Percentiles rank a stretch among this genome's conserved stretches.
phyloP scores from a whole-genome alignment of 345 rosid species.

The Bruguiera sexangula region DNA sequence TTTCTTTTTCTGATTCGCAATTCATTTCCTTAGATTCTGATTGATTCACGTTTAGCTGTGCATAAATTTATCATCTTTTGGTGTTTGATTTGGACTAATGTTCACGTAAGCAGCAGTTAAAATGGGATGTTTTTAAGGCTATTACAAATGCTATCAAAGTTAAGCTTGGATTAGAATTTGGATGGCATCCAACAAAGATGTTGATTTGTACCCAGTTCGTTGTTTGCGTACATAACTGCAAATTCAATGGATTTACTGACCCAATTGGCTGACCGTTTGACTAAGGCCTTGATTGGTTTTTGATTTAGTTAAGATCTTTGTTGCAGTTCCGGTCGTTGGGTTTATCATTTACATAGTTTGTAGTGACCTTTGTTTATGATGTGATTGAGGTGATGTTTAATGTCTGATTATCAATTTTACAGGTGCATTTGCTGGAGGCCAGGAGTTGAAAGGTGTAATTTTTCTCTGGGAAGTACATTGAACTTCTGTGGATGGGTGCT shows the following conservation, averaged over 20 bases:
- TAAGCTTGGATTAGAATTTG: neutral
- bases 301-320: too few relatives aligned
- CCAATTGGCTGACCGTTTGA: too few relatives aligned
- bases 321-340: neutral
- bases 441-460: neutral
- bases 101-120: neutral
- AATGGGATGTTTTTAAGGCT: neutral
- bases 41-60: neutral
- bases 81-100: neutral
- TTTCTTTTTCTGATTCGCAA: slow-evolving; percentile 8
- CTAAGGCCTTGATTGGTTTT: too few relatives aligned
- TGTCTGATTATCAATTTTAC: neutral
- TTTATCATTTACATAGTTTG: neutral
- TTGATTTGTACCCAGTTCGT: neutral
- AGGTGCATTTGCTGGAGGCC: neutral
- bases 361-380: neutral
- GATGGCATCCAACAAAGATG: neutral
- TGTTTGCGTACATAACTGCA: neutral
- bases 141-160: too few relatives aligned
- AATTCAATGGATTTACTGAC: neutral
- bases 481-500: slow-evolving; percentile 30
- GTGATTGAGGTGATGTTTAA: neutral
- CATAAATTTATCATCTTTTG: neutral
- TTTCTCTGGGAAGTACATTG: neutral
- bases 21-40: neutral